Percentiles rank a stretch among this genome's conserved stretches.
Conservation (phyloP, 140 eudicot genomes). For the Oenanthe javanica region DNA sequence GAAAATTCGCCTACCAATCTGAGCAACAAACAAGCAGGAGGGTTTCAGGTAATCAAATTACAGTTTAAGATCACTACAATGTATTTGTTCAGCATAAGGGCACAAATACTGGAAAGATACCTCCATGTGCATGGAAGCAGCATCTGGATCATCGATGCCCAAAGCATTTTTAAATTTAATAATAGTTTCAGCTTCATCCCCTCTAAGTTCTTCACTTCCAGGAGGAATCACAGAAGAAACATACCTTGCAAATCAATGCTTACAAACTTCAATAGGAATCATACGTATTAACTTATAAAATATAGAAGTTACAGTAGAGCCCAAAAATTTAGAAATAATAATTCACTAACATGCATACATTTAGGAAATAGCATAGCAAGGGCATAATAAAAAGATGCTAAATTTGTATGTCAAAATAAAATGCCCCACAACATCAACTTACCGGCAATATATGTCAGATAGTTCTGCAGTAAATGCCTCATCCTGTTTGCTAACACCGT, state of each 20-base stretch:
- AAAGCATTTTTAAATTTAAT: conserved; percentile 65
- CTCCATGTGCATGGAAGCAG: conserved; percentile 99
- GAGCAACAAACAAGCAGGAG: conserved; percentile 26
- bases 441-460: conserved; percentile 81
- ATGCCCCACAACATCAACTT: conserved; percentile 15
- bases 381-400: neutral
- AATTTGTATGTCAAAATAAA: neutral
- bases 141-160: conserved; percentile 99
- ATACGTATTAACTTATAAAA: neutral
- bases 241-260: conserved; percentile 39
- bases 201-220: conserved; percentile 71
- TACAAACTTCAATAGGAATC: neutral
- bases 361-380: neutral
- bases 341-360: neutral
- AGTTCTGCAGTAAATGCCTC: conserved; percentile 90
- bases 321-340: neutral
- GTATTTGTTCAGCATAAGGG: neutral
- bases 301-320: neutral
- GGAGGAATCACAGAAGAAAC: conserved; percentile 79
- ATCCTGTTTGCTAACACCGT: conserved; percentile 88
- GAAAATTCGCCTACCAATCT: conserved; percentile 87
- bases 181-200: conserved; percentile 73
- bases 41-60: neutral
- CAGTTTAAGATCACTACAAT: neutral
- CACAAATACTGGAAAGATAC: conserved; percentile 28